These are phyloP conservation scores for Aquilaria malaccensis DNA, from an alignment of 345 rosid species.

Conservation along the genomic window DNA sequence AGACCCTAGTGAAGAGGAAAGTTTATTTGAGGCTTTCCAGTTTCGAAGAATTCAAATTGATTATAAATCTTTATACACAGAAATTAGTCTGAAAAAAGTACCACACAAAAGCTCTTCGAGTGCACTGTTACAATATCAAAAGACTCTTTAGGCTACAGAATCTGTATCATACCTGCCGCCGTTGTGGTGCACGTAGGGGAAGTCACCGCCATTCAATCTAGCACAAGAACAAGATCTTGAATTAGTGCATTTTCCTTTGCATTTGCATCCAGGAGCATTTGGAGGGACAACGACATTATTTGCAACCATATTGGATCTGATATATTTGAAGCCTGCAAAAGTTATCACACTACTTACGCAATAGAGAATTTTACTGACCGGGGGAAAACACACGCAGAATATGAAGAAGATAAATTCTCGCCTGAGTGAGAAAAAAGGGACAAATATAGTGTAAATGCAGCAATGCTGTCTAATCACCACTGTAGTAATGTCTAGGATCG, in stretches of 20 bases:
- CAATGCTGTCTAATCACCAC: too few species aligned
- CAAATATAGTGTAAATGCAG: too few species aligned
- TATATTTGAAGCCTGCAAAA: slow-evolving; percentile 40
- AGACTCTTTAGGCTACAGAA: slow-evolving; percentile 1
- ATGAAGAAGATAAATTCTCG: not conserved
- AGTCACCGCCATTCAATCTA: slow-evolving; percentile 44
- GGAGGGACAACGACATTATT: slow-evolving; percentile 33
- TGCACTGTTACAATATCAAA: not conserved
- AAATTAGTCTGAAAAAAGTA: too few species aligned
- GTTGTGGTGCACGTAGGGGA: slow-evolving; percentile 46
- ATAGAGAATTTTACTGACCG: not conserved
- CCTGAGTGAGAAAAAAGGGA: too few species aligned
- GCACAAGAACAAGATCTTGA: slow-evolving; percentile 52
- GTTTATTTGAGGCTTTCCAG: too few species aligned
- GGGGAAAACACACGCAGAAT: not conserved
- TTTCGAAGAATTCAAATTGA: too few species aligned
- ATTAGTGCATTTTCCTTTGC: slow-evolving; percentile 41
- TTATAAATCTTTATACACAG: not conserved
- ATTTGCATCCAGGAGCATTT: slow-evolving; percentile 32
- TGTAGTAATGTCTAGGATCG: too few species aligned
- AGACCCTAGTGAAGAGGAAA: too few species aligned
- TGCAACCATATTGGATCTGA: slow-evolving; percentile 32
- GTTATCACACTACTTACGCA: not conserved
- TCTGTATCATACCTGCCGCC: slow-evolving; percentile 48
- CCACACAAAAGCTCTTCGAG: not conserved